Percentiles rank a stretch among this genome's conserved stretches.
These are phyloP conservation scores for Neoconidiobolus thromboides DNA, from an alignment of 371 early-diverging fungal genomes.

Conservation along the genomic window DNA sequence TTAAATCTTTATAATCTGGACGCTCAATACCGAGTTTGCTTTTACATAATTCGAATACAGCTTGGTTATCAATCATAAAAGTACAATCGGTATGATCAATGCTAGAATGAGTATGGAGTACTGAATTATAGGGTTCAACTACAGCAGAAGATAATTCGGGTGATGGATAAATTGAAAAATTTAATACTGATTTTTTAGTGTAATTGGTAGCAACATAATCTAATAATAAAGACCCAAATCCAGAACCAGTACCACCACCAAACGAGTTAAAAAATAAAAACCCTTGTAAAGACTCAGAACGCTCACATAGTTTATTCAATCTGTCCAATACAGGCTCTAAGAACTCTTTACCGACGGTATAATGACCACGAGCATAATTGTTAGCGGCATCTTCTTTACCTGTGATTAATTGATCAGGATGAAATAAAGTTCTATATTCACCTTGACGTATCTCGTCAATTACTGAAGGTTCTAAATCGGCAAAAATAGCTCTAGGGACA, in stretches of 20 bases:
- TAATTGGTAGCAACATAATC: conserved; percentile 95
- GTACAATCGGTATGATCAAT: conserved; percentile 97
- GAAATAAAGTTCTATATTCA: conserved; percentile 78
- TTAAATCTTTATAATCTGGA: conserved; percentile 95
- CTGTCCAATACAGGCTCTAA: conserved; percentile 93
- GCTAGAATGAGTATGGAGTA: conserved; percentile 97
- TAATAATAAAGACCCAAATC: conserved; percentile 95
- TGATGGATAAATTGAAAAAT: conserved; percentile 98
- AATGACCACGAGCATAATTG: conserved; percentile 99
- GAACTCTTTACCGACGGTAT: conserved; percentile 97
- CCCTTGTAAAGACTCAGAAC: conserved; percentile 94
- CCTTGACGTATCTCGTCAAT: conserved; percentile 78
- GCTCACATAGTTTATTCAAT: conserved; percentile 92
- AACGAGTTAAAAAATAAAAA: conserved; percentile 96
- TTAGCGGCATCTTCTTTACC: conserved; percentile 99
- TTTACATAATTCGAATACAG: conserved; percentile 97
- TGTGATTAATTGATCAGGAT: conserved; percentile 96
- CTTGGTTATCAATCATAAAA: conserved; percentile 99
- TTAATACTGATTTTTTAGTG: conserved; percentile 97
- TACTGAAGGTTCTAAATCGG: conserved; percentile 82
- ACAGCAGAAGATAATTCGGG: conserved; percentile 97
- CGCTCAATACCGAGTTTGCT: conserved; percentile 96
- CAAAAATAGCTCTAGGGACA: conserved; percentile 95
- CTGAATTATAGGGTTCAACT: conserved; percentile 97
- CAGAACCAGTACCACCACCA: conserved; percentile 98